These are phyloP conservation scores for Aspergillus melleus DNA, from an alignment of 2,329 filamentous ascomycete species.

Conservation along the genomic window DNA sequence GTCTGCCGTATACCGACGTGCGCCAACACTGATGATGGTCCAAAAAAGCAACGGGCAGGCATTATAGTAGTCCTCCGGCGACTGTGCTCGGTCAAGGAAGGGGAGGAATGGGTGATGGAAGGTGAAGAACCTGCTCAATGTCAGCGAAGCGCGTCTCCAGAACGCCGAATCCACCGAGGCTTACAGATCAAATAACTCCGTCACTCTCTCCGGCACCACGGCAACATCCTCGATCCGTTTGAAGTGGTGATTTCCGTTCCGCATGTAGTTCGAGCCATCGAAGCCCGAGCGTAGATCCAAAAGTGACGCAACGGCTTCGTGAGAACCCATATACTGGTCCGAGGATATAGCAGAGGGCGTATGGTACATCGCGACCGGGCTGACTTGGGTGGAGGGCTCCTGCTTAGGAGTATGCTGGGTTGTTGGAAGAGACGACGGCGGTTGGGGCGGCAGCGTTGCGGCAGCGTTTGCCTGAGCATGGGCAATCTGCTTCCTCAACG, in stretches of 20 bases:
- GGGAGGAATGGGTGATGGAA: slow-evolving; percentile 66
- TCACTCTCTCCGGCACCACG: slow-evolving; percentile 43
- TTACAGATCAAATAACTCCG: slow-evolving; percentile 48
- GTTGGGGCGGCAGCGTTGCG: slow-evolving; percentile 22
- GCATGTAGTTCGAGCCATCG: slow-evolving; percentile 43
- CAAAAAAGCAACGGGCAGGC: slow-evolving; percentile 67
- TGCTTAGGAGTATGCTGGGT: slow-evolving; percentile 36
- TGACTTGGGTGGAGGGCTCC: slow-evolving; percentile 38
- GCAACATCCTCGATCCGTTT: slow-evolving; percentile 56
- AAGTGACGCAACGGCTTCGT: slow-evolving; percentile 53
- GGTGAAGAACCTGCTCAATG: slow-evolving; percentile 58
- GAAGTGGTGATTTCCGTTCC: slow-evolving; percentile 51
- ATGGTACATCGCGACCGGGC: slow-evolving; percentile 33
- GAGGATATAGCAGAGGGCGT: slow-evolving; percentile 38
- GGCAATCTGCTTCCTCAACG: slow-evolving; percentile 51
- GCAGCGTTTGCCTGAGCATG: slow-evolving; percentile 30
- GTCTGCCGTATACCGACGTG: slow-evolving; percentile 59
- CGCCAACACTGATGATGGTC: slow-evolving; percentile 64
- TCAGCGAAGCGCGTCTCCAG: slow-evolving; percentile 10
- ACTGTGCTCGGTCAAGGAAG: slow-evolving; percentile 57
- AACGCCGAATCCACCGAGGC: slow-evolving; percentile 12
- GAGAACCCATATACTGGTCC: slow-evolving; percentile 47
- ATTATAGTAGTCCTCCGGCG: slow-evolving; percentile 59
- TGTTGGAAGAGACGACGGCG: slow-evolving; percentile 20
- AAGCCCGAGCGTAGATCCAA: slow-evolving; percentile 51